phyloP scores from a whole-genome alignment of 2,329 filamentous ascomycete genomes.

The Diaporthe sp. region DNA sequence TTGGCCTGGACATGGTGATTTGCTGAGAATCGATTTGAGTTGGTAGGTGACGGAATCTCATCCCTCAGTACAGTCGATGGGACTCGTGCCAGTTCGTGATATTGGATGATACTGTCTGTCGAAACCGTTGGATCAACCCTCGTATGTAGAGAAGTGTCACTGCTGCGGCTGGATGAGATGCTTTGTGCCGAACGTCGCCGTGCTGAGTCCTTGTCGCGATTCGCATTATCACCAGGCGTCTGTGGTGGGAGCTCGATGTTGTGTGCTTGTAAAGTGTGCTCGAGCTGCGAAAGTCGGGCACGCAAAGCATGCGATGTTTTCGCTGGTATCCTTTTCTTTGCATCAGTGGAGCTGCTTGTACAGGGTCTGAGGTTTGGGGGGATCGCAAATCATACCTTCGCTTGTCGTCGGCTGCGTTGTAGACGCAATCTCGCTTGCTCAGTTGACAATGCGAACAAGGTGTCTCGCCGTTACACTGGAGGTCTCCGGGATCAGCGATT shows the following conservation, averaged over 20 bases:
- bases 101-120: too few relatives aligned
- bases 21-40: too few relatives aligned
- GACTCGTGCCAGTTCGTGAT: not conserved
- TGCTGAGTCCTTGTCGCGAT: not conserved
- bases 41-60: too few relatives aligned
- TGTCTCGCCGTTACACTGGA: constrained; percentile 4
- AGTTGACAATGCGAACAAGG: constrained; percentile 4
- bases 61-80: too few relatives aligned
- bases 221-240: not conserved
- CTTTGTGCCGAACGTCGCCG: not conserved
- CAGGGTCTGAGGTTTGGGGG: not conserved
- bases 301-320: not conserved
- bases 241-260: constrained; percentile 2
- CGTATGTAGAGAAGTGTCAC: not conserved
- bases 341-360: not conserved
- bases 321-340: not conserved
- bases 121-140: not conserved
- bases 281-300: not conserved
- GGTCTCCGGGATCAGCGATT: not conserved
- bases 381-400: not conserved
- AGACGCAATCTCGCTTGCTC: not conserved
- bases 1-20: too few relatives aligned
- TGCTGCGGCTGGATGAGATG: constrained; percentile 1
- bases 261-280: not conserved
- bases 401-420: constrained; percentile 14